Percentiles rank a stretch among this genome's conserved stretches.
These are phyloP conservation scores for Aulographum hederae DNA, from an alignment of 2,329 filamentous ascomycete genomes.

Conservation along the genomic window DNA sequence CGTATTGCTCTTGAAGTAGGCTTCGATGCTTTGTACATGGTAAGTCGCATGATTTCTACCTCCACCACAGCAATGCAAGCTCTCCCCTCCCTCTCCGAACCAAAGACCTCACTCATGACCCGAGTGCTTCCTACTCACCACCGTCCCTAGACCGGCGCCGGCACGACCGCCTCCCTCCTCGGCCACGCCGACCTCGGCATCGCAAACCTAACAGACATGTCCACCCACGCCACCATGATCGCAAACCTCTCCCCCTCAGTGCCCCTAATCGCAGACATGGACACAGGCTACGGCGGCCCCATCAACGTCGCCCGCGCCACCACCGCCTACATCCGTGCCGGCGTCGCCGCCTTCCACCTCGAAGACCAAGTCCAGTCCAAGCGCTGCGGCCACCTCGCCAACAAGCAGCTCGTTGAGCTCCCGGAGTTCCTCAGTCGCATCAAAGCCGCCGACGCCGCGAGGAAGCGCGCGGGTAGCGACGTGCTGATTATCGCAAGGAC, in stretches of 20 bases:
- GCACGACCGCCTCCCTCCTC: slow-evolving; percentile 8
- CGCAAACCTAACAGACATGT: slow-evolving; percentile 8
- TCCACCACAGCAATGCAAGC: slow-evolving; percentile 1
- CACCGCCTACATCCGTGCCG: slow-evolving; percentile 9
- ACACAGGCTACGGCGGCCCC: slow-evolving; percentile 10
- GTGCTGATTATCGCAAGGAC: slow-evolving; percentile 48
- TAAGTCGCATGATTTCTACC: slow-evolving; percentile 8
- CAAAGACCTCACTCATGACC: too few relatives aligned
- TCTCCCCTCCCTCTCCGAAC: too few relatives aligned
- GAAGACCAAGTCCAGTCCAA: slow-evolving; percentile 47
- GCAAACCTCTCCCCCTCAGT: slow-evolving; percentile 6
- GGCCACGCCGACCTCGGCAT: slow-evolving; percentile 10
- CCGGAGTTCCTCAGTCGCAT: slow-evolving; percentile 38
- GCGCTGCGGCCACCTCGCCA: slow-evolving; percentile 44
- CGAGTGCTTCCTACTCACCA: too few relatives aligned
- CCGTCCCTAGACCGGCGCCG: slow-evolving; percentile 11
- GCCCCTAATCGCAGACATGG: slow-evolving; percentile 10
- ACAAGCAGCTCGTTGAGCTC: slow-evolving; percentile 38
- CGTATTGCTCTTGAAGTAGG: slow-evolving; percentile 28
- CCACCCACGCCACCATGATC: slow-evolving; percentile 8
- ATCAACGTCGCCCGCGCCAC: slow-evolving; percentile 4
- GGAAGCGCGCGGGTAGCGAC: slow-evolving; percentile 30
- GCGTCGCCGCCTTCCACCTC: slow-evolving; percentile 41
- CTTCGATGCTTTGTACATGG: slow-evolving; percentile 34
- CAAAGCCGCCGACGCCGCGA: slow-evolving; percentile 33